phyloP scores from a whole-genome alignment of 257 asterid genomes.

The Petunia secreta region DNA sequence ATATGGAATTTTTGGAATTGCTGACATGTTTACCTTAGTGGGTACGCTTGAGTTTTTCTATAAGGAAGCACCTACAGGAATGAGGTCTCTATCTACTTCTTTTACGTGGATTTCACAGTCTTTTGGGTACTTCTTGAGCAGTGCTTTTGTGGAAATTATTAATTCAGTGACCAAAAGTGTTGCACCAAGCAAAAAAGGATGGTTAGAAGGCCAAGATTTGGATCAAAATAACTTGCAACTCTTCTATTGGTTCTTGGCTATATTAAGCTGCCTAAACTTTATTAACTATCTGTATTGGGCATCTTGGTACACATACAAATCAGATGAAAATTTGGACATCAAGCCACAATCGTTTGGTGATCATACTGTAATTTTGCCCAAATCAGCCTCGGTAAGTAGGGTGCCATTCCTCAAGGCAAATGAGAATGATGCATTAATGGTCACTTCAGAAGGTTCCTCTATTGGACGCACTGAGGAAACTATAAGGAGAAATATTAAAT shows the following conservation, averaged over 20 bases:
- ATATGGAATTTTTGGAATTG: constrained; percentile 67
- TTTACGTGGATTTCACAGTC: constrained; percentile 63
- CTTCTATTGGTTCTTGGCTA: constrained; percentile 64
- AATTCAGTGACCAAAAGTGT: constrained; percentile 44
- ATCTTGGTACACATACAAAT: constrained; percentile 66
- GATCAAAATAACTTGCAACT: constrained; percentile 52
- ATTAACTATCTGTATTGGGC: constrained; percentile 63
- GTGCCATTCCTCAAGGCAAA: constrained; percentile 38
- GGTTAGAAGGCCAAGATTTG: constrained; percentile 60
- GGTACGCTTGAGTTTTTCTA: constrained; percentile 73
- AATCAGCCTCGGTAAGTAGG: constrained; percentile 30
- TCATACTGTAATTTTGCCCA: neutral
- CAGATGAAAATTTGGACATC: neutral
- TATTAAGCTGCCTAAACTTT: constrained; percentile 64
- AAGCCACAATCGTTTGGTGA: neutral
- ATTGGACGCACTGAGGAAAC: neutral
- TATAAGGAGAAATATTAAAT: constrained; percentile 5
- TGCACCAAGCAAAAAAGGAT: constrained; percentile 50
- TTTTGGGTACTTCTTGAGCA: constrained; percentile 63
- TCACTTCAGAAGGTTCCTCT: neutral
- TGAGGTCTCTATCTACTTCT: constrained; percentile 75
- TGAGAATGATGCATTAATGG: constrained; percentile 18
- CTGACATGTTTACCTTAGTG: constrained; percentile 69
- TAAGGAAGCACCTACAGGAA: constrained; percentile 64
- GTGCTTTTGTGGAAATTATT: constrained; percentile 51